Base-by-base conservation (phyloP, 306 rosid species). In the Vigna nakashimae region DNA sequence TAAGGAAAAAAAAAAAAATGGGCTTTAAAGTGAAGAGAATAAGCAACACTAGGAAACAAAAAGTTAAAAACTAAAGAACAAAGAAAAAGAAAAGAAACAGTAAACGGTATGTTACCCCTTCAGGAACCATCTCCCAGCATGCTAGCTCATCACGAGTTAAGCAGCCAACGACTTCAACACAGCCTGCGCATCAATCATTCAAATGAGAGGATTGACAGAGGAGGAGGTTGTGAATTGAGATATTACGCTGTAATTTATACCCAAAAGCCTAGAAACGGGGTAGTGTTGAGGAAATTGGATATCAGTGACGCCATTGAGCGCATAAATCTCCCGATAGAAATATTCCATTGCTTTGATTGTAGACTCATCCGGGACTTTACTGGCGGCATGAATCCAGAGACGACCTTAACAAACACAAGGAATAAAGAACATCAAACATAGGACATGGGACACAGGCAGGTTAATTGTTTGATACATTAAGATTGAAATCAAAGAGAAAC, bases 311-410 rank as follows among this genome's bases (percentile, higher is more conserved):
- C 98, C 99, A 85, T 95, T 69, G 66, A 89, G 84, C 1, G 92
- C 94, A 84, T 92, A 91, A 74, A 92, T 82, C 78, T 95, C 98
- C 71, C 89, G 65, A 83, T 92, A 92, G 64, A 95, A 95, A 15
- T 81, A 84, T 75, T 92, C 99, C 99, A 92, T 91, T 65, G 99
- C 98, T 80, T 88, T 88, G 83, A 95, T 90, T 9, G 99, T 95
- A 14, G 94, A 86, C 40, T 91, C 97, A 5, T 92, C 98, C 0
- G 98, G 98, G 71, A 92, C 99, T 83, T 92, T 92, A 85, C 98
- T 70, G 1, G 98, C 98, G 32, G 98, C 99, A 77, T 92, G 99
- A 89, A 95, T 92, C 99, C 98, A 92, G 51, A 95, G 85, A 70
- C 97, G 98, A 45, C 99, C 99, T 94, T 86, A 74, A 73, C 64